phyloP scores from a whole-genome alignment of 805 yeast genomes.

The Candida glaebosa region DNA sequence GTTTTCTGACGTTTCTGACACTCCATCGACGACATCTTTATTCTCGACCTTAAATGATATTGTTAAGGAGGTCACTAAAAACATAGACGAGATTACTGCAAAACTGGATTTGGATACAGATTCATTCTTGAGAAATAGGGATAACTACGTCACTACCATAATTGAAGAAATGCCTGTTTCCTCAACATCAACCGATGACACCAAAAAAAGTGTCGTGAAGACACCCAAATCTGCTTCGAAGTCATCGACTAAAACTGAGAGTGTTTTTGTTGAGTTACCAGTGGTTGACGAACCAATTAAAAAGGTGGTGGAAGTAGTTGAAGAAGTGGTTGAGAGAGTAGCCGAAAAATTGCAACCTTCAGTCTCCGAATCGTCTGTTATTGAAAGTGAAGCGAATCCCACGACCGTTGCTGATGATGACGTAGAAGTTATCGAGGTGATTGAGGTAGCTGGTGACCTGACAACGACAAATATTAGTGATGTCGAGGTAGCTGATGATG shows the following conservation, averaged over 20 bases:
- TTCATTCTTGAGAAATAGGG: slow-evolving; percentile 10
- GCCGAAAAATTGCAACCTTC: too few relatives aligned
- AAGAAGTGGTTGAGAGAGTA: too few relatives aligned
- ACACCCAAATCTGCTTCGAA: background rate
- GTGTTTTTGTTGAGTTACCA: too few relatives aligned
- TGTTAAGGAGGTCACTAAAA: slow-evolving; percentile 16
- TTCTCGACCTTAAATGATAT: slow-evolving; percentile 7
- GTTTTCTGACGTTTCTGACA: background rate
- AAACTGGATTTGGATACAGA: slow-evolving; percentile 13
- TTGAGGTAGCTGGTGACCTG: slow-evolving; percentile 3
- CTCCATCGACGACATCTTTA: background rate
- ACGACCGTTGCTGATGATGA: slow-evolving; percentile 9
- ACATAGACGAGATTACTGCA: slow-evolving; percentile 13
- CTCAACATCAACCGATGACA: background rate
- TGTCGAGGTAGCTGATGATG: slow-evolving; percentile 6
- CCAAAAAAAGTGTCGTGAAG: too few relatives aligned
- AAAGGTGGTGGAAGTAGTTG: background rate
- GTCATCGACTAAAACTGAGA: too few relatives aligned
- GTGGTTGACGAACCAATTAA: too few relatives aligned
- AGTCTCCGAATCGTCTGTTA: too few relatives aligned
- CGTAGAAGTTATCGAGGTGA: slow-evolving; percentile 3
- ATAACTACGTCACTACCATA: slow-evolving; percentile 7
- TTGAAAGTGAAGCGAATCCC: too few relatives aligned
- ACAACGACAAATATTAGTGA: slow-evolving; percentile 6
- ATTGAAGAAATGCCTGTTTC: background rate